Base-by-base conservation (phyloP, 2,329 filamentous ascomycete genomes). In the Calycina marina region DNA sequence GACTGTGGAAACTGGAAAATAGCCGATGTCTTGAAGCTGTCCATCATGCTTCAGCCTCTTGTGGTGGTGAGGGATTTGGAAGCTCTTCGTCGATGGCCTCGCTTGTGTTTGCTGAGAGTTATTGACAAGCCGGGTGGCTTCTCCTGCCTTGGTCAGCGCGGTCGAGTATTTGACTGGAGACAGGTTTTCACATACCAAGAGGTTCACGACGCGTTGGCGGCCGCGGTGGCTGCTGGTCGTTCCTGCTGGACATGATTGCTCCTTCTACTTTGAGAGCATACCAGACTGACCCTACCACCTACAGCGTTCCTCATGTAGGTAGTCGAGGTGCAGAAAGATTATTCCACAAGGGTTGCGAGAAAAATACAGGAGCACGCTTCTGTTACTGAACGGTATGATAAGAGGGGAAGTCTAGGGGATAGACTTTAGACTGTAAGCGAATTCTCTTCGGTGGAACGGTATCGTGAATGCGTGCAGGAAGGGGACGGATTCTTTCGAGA, bases 71-170 rank as follows among this genome's bases (percentile, higher is more conserved):
- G 40, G 40, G 11, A 45, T 44, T 24, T 39, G 13, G 18, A 30
- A 22, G 11, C 16, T 20, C 36, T 49, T 48, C 4, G 41, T 37
- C 18, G 36, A 26, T 8, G 33, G 15, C 14, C 8, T 15, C 5
- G 13, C 22, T 8, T 35, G 34, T 6, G 28, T 22, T 4, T 33
- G 29, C 22, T 47, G 49, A n/a, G 35, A 25, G 31, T 51, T 53
- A 29, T 53, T 53, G 31, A 52, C 40, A 30, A 51, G 43, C 20
- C 37, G 35, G 14, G 49, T 51, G 29, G 50, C 46, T 36, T 54
- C 51, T 28, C 46, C n/a, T n/a, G n/a, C n/a, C n/a, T n/a, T n/a
- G n/a, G n/a, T n/a, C n/a, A n/a, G n/a, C n/a, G n/a, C n/a, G n/a
- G n/a, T n/a, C n/a, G n/a, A n/a, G n/a, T n/a, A n/a, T n/a, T n/a